Conservation (phyloP, 208 protist genomes). For the Wallacemonas sp. region DNA sequence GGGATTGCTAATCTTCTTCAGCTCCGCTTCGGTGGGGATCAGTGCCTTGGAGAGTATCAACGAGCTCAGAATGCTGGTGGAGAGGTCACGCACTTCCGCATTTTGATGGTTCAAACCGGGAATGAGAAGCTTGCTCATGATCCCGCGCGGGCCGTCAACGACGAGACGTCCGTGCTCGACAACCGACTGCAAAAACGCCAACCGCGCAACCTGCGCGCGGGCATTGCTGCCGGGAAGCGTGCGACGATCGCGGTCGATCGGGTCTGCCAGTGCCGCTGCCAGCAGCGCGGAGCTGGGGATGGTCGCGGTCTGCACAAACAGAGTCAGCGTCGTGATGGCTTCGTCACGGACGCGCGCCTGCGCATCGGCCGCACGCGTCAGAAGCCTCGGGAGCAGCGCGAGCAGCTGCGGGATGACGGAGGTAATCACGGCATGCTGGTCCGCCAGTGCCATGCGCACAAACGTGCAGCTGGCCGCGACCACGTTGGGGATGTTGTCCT, state of each 20-base stretch:
- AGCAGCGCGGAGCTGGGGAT: constrained; percentile 44
- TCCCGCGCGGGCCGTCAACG: constrained; percentile 17
- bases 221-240: constrained; percentile 53
- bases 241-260: constrained; percentile 70
- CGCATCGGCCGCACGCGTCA: constrained; percentile 73
- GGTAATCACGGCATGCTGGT: constrained; percentile 42
- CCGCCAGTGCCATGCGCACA: constrained; percentile 61
- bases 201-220: constrained; percentile 65
- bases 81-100: constrained; percentile 79
- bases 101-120: constrained; percentile 79
- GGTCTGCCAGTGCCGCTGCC: constrained; percentile 58
- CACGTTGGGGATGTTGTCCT: constrained; percentile 82
- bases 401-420: constrained; percentile 46
- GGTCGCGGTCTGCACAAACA: constrained; percentile 46
- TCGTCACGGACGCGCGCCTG: constrained; percentile 78
- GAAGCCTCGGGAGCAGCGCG: constrained; percentile 66
- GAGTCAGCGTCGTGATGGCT: constrained; percentile 53
- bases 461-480: constrained; percentile 70
- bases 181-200: constrained; percentile 57
- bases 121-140: constrained; percentile 69
- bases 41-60: constrained; percentile 40
- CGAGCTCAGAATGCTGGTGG: constrained; percentile 35
- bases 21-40: constrained; percentile 43
- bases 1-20: constrained; percentile 60
- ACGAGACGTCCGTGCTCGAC: constrained; percentile 24